phyloP scores from a whole-genome alignment of 1,284 basidiomycete species.

The Leccinum variabile region DNA sequence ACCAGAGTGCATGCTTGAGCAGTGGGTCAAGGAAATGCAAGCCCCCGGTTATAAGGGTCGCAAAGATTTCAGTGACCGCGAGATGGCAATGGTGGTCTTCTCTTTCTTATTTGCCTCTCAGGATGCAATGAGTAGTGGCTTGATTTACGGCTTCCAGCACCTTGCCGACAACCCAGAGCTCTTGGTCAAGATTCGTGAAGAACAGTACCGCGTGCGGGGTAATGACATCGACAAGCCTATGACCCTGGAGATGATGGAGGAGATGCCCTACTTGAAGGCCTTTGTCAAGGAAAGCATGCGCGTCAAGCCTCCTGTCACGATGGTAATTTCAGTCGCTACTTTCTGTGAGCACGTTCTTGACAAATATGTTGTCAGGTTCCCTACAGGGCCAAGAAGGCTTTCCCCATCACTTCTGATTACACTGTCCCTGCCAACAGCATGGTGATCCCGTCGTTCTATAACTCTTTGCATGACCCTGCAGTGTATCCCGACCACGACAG shows the following conservation, averaged over 20 bases:
- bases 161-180: conserved; percentile 91
- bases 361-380: conserved; percentile 63
- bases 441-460: conserved; percentile 97
- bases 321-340: conserved; percentile 55
- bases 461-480: conserved; percentile 86
- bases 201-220: conserved; percentile 84
- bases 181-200: conserved; percentile 86
- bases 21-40: conserved; percentile 83
- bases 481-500: conserved; percentile 88
- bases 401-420: conserved; percentile 90
- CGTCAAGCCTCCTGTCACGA: conserved; percentile 88
- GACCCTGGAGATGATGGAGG: conserved; percentile 86
- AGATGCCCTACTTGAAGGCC: conserved; percentile 92
- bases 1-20: conserved; percentile 89
- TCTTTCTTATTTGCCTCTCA: conserved; percentile 98
- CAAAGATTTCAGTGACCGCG: conserved; percentile 88
- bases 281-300: conserved; percentile 93
- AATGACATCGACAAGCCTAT: conserved; percentile 81
- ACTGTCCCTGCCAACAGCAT: conserved; percentile 90
- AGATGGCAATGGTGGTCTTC: conserved; percentile 96
- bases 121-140: conserved; percentile 95
- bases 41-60: conserved; percentile 74
- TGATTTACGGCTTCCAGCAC: conserved; percentile 96
- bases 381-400: conserved; percentile 86
- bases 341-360: conserved; percentile 8